Evolutionary conservation across 495 filamentous ascomycete species (phyloP).

Genomic region (Aspergillus ostianus): DNA sequence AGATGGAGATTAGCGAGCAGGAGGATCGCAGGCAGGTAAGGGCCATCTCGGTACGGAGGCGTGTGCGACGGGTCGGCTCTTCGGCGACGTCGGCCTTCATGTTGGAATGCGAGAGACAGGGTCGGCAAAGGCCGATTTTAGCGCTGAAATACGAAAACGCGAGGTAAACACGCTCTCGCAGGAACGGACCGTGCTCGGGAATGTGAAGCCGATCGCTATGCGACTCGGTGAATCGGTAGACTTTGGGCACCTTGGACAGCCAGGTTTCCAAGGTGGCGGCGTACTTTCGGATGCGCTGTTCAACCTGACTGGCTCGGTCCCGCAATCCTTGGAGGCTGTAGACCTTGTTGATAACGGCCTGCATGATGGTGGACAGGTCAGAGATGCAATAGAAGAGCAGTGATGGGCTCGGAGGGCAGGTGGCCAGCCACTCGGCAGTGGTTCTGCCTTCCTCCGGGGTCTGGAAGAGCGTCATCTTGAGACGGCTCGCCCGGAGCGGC

Average conservation of each 20-base stretch:
- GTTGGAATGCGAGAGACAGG: conserved; percentile 46
- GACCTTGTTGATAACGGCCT: conserved; percentile 50
- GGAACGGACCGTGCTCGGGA: conserved; percentile 9
- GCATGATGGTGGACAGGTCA: conserved; percentile 50
- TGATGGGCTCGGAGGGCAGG: conserved; percentile 32
- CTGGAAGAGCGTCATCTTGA: conserved; percentile 35
- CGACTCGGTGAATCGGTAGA: conserved; percentile 43
- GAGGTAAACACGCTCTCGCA: conserved; percentile 35
- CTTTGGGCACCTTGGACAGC: conserved; percentile 43
- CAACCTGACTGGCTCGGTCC: conserved; percentile 49
- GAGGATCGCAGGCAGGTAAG: conserved; percentile 56
- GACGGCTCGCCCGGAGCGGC: conserved; percentile 19
- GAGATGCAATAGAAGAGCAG: conserved; percentile 47
- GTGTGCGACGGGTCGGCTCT: conserved; percentile 29
- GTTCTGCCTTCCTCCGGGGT: conserved; percentile 14
- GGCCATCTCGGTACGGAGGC: conserved; percentile 51
- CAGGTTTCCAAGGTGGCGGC: conserved; percentile 48
- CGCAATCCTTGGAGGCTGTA: conserved; percentile 55
- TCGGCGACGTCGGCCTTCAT: conserved; percentile 30
- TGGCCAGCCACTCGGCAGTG: conserved; percentile 24
- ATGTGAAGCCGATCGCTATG: conserved; percentile 7
- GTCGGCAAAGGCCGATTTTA: conserved; percentile 56
- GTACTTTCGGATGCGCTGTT: conserved; percentile 49
- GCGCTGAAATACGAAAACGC: conserved; percentile 57
- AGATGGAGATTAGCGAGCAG: conserved; percentile 46